Percentiles rank a stretch among this genome's conserved stretches.
phyloP scores from a whole-genome alignment of 345 rosid species.

The Euphorbia pulcherrima region DNA sequence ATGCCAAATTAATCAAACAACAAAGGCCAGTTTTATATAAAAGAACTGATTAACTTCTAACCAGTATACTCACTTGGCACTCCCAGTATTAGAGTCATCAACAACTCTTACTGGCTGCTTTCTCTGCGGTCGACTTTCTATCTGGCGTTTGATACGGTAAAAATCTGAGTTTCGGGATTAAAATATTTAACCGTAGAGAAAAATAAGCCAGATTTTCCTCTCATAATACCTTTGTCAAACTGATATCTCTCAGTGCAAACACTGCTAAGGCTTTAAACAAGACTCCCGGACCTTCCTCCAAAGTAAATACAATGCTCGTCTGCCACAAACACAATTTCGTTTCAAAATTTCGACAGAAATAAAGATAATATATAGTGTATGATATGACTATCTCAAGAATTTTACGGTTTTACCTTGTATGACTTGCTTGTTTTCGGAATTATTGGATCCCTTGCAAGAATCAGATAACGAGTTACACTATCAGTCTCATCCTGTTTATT shows the following conservation, averaged over 20 bases:
- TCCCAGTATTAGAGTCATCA: constrained; percentile 76
- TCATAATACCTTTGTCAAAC: constrained; percentile 59
- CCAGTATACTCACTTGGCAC: constrained; percentile 52
- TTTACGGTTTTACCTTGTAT: constrained; percentile 65
- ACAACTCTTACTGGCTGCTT: constrained; percentile 67
- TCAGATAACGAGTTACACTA: constrained; percentile 76
- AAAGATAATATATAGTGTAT: neutral
- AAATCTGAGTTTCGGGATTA: neutral
- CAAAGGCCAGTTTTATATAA: neutral
- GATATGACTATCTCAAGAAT: neutral
- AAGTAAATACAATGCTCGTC: constrained; percentile 89
- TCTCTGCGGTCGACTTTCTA: constrained; percentile 86
- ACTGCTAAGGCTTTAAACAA: constrained; percentile 88
- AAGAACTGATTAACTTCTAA: neutral
- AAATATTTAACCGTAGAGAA: neutral
- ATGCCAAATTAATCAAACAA: constrained; percentile 8
- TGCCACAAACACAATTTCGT: constrained; percentile 16
- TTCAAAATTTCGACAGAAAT: neutral
- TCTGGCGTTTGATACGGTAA: constrained; percentile 39
- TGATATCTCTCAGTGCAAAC: constrained; percentile 77
- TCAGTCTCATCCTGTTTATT: constrained; percentile 59
- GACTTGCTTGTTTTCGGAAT: constrained; percentile 62
- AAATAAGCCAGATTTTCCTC: neutral
- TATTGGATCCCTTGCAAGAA: constrained; percentile 86
- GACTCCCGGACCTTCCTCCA: constrained; percentile 90